phyloP scores from a whole-genome alignment of 2,329 filamentous ascomycete genomes.

The Bipolaris victoriae region DNA sequence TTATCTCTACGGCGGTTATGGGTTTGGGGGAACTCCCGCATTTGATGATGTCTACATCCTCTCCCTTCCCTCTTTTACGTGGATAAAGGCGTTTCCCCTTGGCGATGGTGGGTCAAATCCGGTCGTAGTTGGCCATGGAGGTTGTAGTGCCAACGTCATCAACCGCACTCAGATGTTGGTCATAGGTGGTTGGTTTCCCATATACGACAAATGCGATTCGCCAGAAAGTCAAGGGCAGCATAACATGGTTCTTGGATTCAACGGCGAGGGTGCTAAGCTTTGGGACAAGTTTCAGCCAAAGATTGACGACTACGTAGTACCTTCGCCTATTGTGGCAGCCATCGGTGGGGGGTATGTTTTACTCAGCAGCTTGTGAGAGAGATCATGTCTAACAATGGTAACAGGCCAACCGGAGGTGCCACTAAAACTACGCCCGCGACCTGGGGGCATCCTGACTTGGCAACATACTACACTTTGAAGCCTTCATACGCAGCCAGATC shows the following conservation, averaged over 20 bases:
- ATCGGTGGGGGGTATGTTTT: constrained; percentile 51
- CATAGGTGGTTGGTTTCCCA: constrained; percentile 64
- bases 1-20: constrained; percentile 66
- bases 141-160: constrained; percentile 63
- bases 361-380: neutral
- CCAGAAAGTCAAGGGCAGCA: constrained; percentile 62
- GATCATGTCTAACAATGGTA: constrained; percentile 33
- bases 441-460: constrained; percentile 60
- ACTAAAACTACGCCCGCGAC: constrained; percentile 59
- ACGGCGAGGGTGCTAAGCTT: constrained; percentile 52
- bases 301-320: constrained; percentile 62
- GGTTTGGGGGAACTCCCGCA: constrained; percentile 57
- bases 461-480: constrained; percentile 60
- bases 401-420: constrained; percentile 58
- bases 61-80: constrained; percentile 67
- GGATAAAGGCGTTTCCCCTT: constrained; percentile 63
- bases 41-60: constrained; percentile 69
- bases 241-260: constrained; percentile 61
- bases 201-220: constrained; percentile 59
- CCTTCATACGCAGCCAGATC: constrained; percentile 56
- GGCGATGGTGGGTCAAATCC: constrained; percentile 43
- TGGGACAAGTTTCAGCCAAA: constrained; percentile 62
- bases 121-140: constrained; percentile 57
- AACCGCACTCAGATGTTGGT: constrained; percentile 66
- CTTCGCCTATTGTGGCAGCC: constrained; percentile 56